phyloP scores from a whole-genome alignment of 768 basidiomycete species.

The Lactifluus hygrophoroides region DNA sequence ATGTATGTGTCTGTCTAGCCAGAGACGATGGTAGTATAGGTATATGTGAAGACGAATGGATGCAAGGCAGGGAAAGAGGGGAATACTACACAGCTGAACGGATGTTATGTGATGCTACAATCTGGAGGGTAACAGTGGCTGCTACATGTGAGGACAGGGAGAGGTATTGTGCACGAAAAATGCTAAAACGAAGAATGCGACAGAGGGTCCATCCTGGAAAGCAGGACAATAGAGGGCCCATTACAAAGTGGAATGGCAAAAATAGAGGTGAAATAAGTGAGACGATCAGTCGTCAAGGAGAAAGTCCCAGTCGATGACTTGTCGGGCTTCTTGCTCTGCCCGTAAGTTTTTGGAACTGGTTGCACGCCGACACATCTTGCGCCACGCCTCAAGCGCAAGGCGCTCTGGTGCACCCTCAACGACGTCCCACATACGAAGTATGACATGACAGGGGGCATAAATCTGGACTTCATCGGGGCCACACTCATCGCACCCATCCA shows the following conservation, averaged over 20 bases:
- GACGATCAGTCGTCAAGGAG: conserved; percentile 52
- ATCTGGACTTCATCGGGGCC: conserved; percentile 51
- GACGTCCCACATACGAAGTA: conserved; percentile 76
- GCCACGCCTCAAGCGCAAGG: conserved; percentile 46
- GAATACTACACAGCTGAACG: conserved; percentile 8
- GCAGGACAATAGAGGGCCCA: not conserved
- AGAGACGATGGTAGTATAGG: conserved; percentile 8
- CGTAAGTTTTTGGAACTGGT: conserved; percentile 45
- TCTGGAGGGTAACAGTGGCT: not conserved
- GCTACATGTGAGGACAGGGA: conserved; percentile 8
- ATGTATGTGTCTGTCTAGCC: conserved; percentile 8
- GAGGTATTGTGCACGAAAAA: not conserved
- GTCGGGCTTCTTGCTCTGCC: conserved; percentile 31
- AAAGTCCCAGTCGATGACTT: conserved; percentile 68
- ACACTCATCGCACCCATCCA: conserved; percentile 24
- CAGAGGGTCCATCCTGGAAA: not conserved
- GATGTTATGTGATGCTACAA: conserved; percentile 8
- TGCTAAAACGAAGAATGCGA: conserved; percentile 3
- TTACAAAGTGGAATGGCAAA: not conserved
- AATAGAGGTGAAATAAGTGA: not conserved
- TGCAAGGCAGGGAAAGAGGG: not conserved
- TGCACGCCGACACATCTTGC: conserved; percentile 39
- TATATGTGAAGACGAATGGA: not conserved
- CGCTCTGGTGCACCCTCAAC: conserved; percentile 57
- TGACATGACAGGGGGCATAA: conserved; percentile 49